These are phyloP conservation scores for Pythium grandisporangium DNA, from an alignment of 352 stramenopile species.

Conservation along the genomic window DNA sequence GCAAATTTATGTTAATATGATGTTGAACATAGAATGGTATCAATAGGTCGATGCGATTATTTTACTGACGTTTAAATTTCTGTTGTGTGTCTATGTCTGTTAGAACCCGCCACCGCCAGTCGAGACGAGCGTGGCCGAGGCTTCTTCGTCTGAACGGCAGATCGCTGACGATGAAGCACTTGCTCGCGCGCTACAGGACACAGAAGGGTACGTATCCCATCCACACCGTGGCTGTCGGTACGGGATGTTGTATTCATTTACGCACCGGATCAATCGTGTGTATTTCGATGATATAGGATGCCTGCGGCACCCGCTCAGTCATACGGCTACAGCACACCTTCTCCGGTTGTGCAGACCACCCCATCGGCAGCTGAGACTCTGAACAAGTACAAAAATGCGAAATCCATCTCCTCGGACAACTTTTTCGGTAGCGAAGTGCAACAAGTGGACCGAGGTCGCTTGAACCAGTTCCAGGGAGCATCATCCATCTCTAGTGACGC, in stretches of 20 bases:
- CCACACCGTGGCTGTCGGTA: too few species aligned
- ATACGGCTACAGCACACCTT: slow-evolving; percentile 9
- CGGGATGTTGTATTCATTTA: too few species aligned
- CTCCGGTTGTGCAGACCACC: not conserved
- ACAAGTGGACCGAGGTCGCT: slow-evolving; percentile 43
- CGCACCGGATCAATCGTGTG: too few species aligned
- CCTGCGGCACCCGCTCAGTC: not conserved
- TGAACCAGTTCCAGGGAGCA: slow-evolving; percentile 70
- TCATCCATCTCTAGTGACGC: slow-evolving; percentile 84
- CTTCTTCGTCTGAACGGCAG: too few species aligned
- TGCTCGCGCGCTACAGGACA: slow-evolving; percentile 68
- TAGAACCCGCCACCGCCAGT: slow-evolving; percentile 68
- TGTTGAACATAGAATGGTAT: too few species aligned
- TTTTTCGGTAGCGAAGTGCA: slow-evolving; percentile 73
- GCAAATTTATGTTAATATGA: too few species aligned
- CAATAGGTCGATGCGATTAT: too few species aligned
- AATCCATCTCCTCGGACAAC: slow-evolving; percentile 87
- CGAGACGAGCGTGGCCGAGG: too few species aligned
- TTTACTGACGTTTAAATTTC: too few species aligned
- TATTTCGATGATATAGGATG: too few species aligned
- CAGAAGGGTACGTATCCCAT: slow-evolving; percentile 47
- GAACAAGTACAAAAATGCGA: slow-evolving; percentile 90
- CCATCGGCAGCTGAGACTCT: slow-evolving; percentile 29
- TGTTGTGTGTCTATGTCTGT: not conserved
- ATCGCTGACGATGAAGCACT: slow-evolving; percentile 83